Base-by-base conservation (phyloP, 164 flowering plant species). In the Stephania yunnanensis region DNA sequence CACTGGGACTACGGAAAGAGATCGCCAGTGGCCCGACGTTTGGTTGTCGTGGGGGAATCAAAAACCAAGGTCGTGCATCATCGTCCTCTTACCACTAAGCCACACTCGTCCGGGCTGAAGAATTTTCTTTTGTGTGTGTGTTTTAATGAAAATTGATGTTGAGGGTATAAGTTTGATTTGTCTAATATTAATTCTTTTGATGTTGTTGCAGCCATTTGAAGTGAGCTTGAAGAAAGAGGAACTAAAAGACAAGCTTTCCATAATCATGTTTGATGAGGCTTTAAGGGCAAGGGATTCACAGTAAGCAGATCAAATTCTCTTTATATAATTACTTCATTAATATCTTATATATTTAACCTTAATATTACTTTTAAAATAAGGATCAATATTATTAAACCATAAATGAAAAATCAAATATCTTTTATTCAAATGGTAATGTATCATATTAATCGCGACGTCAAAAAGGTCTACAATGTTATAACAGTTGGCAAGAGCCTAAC, bases 251-350 rank as follows among this genome's bases (percentile, higher is more conserved):
- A 86, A 88, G 84, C 90, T 94, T 76, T 89, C 89, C 31, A 80
- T 71, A 15, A 72, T 91, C 53, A 69, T 79, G 13, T 94, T 87
- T 81, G 87, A 89, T 81, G 95, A 91, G 79, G 89, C 86, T 64
- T 64, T 88, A 53, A 80, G 78, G 68, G 76, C 84, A 55, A 87
- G 76, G 71, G 93, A 91, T 36, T 78, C 93, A 48, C 85, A 79
- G 97, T 93, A 84, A 89, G 96, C 87, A 6, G 1, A 58, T 1
- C 55, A 2, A 50, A 9, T 6, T 58, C 42, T 36, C 42, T 36
- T 36, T 36, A 36, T 36, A 36, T 4, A 58, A 58, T 15, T 58
- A 3, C 20, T 58, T 10, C 1, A 15, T 58, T 19, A 15, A 5
- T 58, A 6, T 50, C 55, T 36, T 58, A 15, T 55, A n/a, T 7